Percentiles rank a stretch among this genome's conserved stretches.
These are phyloP conservation scores for Aspergillus ellipticus DNA, from an alignment of 495 filamentous ascomycete genomes.

Conservation along the genomic window DNA sequence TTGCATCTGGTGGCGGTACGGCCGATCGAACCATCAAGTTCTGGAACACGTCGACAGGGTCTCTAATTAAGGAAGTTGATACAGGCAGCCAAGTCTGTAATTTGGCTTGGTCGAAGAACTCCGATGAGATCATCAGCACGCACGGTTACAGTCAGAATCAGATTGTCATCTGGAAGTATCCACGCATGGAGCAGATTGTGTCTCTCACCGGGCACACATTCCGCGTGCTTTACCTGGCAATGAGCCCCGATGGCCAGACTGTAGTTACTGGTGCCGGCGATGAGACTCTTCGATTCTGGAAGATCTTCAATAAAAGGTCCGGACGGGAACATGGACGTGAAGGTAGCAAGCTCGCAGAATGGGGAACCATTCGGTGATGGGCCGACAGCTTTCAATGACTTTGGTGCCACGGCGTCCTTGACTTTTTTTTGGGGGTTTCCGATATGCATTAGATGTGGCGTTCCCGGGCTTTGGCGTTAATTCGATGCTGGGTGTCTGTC, in stretches of 20 bases:
- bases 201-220: conserved; percentile 95
- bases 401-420: conserved; percentile 8
- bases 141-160: conserved; percentile 98
- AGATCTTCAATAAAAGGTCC: conserved; percentile 73
- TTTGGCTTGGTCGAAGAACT: conserved; percentile 90
- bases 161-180: conserved; percentile 98
- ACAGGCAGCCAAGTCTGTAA: conserved; percentile 98
- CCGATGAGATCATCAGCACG: conserved; percentile 93
- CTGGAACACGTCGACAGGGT: conserved; percentile 85
- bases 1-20: conserved; percentile 95
- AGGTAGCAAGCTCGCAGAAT: conserved; percentile 59
- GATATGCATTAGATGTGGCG: conserved; percentile 40
- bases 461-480: conserved; percentile 29
- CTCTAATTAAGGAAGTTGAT: conserved; percentile 78
- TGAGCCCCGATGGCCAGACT: conserved; percentile 91
- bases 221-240: conserved; percentile 90
- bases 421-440: conserved; percentile 17
- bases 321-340: conserved; percentile 49
- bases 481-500: conserved; percentile 21
- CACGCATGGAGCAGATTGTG: conserved; percentile 92
- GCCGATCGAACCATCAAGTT: conserved; percentile 96
- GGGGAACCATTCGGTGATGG: conserved; percentile 65
- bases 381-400: conserved; percentile 6
- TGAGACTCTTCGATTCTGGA: conserved; percentile 96
- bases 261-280: conserved; percentile 96